Conservation (phyloP, 2,329 filamentous ascomycete genomes). For the Penicillium sp. region DNA sequence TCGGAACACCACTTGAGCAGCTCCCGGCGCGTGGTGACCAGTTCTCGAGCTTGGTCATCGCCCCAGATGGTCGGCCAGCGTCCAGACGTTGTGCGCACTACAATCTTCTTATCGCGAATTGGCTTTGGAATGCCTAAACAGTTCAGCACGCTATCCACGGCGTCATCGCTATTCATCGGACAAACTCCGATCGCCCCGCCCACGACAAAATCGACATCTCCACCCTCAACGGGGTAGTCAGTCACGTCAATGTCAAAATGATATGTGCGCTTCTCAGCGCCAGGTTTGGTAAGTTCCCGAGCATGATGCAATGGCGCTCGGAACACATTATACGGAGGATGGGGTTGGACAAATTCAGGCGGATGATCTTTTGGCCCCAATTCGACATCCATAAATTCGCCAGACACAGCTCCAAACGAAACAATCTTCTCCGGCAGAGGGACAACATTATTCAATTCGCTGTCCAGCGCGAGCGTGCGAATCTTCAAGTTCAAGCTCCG, state of each 20-base stretch:
- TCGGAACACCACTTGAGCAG: slow-evolving; percentile 95
- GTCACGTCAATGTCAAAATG: slow-evolving; percentile 97
- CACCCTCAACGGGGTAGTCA: slow-evolving; percentile 79
- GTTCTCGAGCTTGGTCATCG: slow-evolving; percentile 75
- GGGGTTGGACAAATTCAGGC: slow-evolving; percentile 86
- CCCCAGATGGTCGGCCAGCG: slow-evolving; percentile 99
- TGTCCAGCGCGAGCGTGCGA: slow-evolving; percentile 66
- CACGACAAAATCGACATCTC: slow-evolving; percentile 86
- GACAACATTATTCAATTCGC: slow-evolving; percentile 65
- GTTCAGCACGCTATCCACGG: slow-evolving; percentile 82
- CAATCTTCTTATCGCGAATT: slow-evolving; percentile 76
- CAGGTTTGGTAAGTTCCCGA: slow-evolving; percentile 78
- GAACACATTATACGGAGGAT: slow-evolving; percentile 88
- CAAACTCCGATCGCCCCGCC: slow-evolving; percentile 92
- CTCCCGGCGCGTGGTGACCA: slow-evolving; percentile 86
- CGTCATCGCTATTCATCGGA: slow-evolving; percentile 72
- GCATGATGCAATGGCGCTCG: slow-evolving; percentile 81
- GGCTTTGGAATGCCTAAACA: slow-evolving; percentile 75
- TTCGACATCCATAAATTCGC: slow-evolving; percentile 30
- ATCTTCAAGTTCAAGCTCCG: slow-evolving; percentile 73
- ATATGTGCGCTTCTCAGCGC: slow-evolving; percentile 93
- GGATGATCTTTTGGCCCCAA: slow-evolving; percentile 57
- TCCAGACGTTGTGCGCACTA: slow-evolving; percentile 72
- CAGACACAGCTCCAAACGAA: slow-evolving; percentile 51
- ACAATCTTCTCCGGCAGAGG: slow-evolving; percentile 73